Evolutionary conservation across 495 filamentous ascomycete species (phyloP).

Genomic region (Neurospora africana): DNA sequence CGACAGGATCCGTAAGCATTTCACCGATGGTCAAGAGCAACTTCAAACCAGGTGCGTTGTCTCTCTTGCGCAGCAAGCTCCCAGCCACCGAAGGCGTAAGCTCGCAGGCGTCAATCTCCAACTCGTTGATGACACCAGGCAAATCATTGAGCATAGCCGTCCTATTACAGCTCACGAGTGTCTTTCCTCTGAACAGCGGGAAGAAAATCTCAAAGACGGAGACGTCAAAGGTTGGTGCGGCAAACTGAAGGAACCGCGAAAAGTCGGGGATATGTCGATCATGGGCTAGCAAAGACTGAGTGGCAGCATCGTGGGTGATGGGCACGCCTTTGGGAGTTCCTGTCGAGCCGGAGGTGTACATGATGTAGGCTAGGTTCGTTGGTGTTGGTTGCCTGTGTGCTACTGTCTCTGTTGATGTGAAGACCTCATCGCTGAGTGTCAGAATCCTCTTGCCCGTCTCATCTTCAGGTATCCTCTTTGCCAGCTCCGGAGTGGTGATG

Average conservation of each 20-base stretch:
- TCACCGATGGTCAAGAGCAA: constrained; percentile 76
- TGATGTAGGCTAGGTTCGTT: constrained; percentile 64
- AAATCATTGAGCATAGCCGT: constrained; percentile 59
- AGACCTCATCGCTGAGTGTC: constrained; percentile 11
- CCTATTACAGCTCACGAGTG: constrained; percentile 58
- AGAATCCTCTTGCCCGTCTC: constrained; percentile 14
- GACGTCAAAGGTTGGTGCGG: constrained; percentile 78
- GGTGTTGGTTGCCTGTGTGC: constrained; percentile 9
- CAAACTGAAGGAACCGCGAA: constrained; percentile 73
- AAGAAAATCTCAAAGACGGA: constrained; percentile 88
- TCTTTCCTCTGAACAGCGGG: constrained; percentile 56
- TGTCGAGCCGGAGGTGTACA: constrained; percentile 86
- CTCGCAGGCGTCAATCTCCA: constrained; percentile 71
- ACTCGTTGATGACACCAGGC: constrained; percentile 45
- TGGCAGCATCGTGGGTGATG: constrained; percentile 64
- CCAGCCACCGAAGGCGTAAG: constrained; percentile 73
- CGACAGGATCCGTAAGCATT: constrained; percentile 64
- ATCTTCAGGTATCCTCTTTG: constrained; percentile 16
- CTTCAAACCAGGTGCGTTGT: constrained; percentile 49
- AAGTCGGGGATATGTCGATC: constrained; percentile 62
- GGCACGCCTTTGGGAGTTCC: constrained; percentile 81
- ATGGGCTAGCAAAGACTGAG: constrained; percentile 69
- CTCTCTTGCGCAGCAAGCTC: constrained; percentile 50
- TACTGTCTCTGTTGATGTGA: background rate
- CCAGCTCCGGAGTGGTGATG: constrained; percentile 35